Conservation (phyloP, 441 rosid species). For the Arabidopsis hybrid region DNA sequence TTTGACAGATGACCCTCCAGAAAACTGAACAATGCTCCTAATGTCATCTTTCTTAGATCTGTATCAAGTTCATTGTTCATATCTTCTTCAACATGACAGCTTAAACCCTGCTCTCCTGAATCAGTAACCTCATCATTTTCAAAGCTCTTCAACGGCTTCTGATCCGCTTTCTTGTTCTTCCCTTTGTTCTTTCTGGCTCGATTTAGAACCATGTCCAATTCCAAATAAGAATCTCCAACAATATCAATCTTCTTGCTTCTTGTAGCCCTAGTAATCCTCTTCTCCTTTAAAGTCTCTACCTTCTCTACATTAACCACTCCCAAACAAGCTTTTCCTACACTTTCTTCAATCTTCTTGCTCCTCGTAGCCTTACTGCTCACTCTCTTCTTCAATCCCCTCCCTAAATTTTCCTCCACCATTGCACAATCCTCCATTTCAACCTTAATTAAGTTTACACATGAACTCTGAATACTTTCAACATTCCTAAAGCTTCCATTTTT, state of each 20-base stretch:
- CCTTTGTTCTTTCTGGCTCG: not conserved
- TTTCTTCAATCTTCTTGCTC: too few species aligned
- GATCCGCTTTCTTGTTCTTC: slow-evolving; percentile 14
- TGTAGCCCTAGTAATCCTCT: slow-evolving; percentile 12
- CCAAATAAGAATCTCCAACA: slow-evolving; percentile 14
- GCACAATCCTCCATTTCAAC: not conserved
- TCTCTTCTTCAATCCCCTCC: slow-evolving; percentile 4
- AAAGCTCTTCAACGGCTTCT: not conserved
- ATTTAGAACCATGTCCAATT: not conserved
- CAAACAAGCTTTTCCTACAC: not conserved
- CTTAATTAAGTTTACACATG: slow-evolving; percentile 24
- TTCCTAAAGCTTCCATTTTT: slow-evolving; percentile 16
- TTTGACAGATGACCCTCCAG: slow-evolving; percentile 54
- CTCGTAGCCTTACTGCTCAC: too few species aligned
- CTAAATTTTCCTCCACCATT: slow-evolving; percentile 35
- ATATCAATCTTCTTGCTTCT: slow-evolving; percentile 32
- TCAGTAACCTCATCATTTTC: not conserved
- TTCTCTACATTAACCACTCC: slow-evolving; percentile 2
- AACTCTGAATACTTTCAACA: slow-evolving; percentile 29
- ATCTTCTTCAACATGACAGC: slow-evolving; percentile 2
- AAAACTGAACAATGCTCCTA: slow-evolving; percentile 58
- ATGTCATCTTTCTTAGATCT: slow-evolving; percentile 54
- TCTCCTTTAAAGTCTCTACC: not conserved
- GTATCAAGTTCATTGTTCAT: slow-evolving; percentile 3
- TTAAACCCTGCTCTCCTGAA: not conserved